Evolutionary conservation across 2,329 filamentous ascomycete species (phyloP), one percentile per base, ranked within the genome.

Genomic region (Epichloe uncinata): DNA sequence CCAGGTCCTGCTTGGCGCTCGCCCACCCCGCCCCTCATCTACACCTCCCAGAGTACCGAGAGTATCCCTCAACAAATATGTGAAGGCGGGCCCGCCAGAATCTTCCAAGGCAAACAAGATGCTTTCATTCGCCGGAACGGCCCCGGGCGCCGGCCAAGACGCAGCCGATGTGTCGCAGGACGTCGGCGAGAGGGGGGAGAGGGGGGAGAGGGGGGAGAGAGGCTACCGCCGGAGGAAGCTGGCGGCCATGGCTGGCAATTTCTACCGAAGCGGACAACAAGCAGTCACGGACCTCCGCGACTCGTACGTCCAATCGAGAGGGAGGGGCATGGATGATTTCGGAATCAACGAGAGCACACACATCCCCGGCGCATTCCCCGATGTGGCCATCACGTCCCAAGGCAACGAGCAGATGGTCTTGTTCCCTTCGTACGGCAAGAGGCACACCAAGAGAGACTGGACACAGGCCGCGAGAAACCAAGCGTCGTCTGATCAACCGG

Each of bases 321-420:
- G 66, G 16, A 57, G 60, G 11, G 61, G 59, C 3, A 43, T 61
- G n/a, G 61, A 66, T 15, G 58, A 57, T 3, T 50, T 55, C 8
- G 60, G 65, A 9, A 58, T 52, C 13, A 56, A 64, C 34, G 60
- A 63, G 8, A 62, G 61, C 38, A 61, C 61, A 45, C 64, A 68
- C 42, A 85, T 87, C 33, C 84, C 87, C 0, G 85, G 84, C 0
- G 80, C 84, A 1, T 96, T 95, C 60, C 87, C 89, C 0, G 84
- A 95, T 57, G 85, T 87, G 16, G 79, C 84, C n/a, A 85, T 95
- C 52, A 79, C 85, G 15, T 78, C 81, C 11, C 82, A 81, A 53
- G 90, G 87, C 12, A 79, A 88, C 53, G 89, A 96, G 64, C 87
- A 97, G 69, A 87, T 98, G 82, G 80, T 98, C 9, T 65, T 98